Evolutionary conservation across 352 stramenopile genomes (phyloP), one percentile per base, ranked within the genome.

Genomic region (Phytopythium oedochilum): DNA sequence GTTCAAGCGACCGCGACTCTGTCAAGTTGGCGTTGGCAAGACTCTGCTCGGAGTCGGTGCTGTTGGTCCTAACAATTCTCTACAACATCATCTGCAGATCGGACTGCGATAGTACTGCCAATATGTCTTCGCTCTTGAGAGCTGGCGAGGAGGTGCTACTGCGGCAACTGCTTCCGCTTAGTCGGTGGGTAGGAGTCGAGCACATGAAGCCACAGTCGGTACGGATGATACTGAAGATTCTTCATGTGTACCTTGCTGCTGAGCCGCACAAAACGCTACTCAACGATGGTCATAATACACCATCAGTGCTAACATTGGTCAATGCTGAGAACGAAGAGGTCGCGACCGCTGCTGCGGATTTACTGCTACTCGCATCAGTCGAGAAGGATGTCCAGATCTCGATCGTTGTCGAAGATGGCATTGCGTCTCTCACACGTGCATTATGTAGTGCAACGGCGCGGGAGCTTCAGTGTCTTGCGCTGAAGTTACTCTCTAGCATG

Each of bases 391-490:
- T 89, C 14, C 74, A 84, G 31, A 79, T 90, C 43, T 66, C 75
- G 1, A 61, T 92, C 39, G 83, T 78, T 2, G 82, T 90, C 9
- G 79, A 86, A 56, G 82, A 92, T n/a, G 82, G 82, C n/a, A 64
- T 92, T 4, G 64, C 69, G 15, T 68, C 66, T 2, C 59, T 92
- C 10, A 74, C 88, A 11, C 59, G 57, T 20, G 71, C 73, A 31
- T 56, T 88, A 10, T 68, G 70, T 28, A 56, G 62, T 47, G 68
- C 75, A 0, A 68, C 17, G 3, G 65, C 66, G 14, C 59, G 56
- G 39, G 42, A 57, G 20, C 61, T 89, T 1, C 73, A 88, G 51
- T 78, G 78, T 11, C 53, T 83, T 1, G 22, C 88, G 2, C 40
- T 92, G 11, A 59, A 59, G 12, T 64, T 88, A 8, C 43, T 89